Percentiles rank a stretch among this genome's conserved stretches.
These are phyloP conservation scores for Linnemannia schmuckeri DNA, from an alignment of 192 early-diverging fungal genomes.

Conservation along the genomic window DNA sequence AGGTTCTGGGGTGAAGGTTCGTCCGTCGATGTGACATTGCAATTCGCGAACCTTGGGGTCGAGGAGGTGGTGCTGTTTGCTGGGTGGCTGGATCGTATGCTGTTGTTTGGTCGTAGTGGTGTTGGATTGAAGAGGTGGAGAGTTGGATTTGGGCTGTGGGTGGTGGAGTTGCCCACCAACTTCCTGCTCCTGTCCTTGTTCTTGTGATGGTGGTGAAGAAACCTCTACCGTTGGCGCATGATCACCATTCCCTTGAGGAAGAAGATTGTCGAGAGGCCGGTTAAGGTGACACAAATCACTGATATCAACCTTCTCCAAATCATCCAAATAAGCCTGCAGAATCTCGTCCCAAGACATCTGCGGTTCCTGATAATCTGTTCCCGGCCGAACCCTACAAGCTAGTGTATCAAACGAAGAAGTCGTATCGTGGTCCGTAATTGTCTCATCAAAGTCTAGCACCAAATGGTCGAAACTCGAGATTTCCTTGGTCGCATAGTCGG, in stretches of 20 bases:
- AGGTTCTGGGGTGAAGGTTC: slow-evolving; percentile 39
- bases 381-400: slow-evolving; percentile 17
- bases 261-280: not conserved
- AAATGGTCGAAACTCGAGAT: slow-evolving; percentile 40
- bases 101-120: not conserved
- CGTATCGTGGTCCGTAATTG: slow-evolving; percentile 53
- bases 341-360: slow-evolving; percentile 46
- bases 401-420: slow-evolving; percentile 51
- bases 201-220: not conserved
- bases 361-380: slow-evolving; percentile 14
- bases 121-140: not conserved
- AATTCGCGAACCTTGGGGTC: slow-evolving; percentile 25
- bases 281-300: slow-evolving; percentile 36
- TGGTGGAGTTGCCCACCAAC: not conserved
- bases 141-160: slow-evolving; percentile 4
- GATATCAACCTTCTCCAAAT: slow-evolving; percentile 39
- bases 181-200: not conserved
- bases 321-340: slow-evolving; percentile 47
- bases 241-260: not conserved
- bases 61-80: slow-evolving; percentile 10
- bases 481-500: not conserved
- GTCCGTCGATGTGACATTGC: slow-evolving; percentile 43
- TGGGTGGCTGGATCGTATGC: not conserved
- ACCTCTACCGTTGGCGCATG: not conserved
- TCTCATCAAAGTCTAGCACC: slow-evolving; percentile 54